A percentile compares a stretch with the other conserved stretches of the same genome.
Conservation (phyloP, 2,329 filamentous ascomycete species). For the Talaromyces funiculosus region DNA sequence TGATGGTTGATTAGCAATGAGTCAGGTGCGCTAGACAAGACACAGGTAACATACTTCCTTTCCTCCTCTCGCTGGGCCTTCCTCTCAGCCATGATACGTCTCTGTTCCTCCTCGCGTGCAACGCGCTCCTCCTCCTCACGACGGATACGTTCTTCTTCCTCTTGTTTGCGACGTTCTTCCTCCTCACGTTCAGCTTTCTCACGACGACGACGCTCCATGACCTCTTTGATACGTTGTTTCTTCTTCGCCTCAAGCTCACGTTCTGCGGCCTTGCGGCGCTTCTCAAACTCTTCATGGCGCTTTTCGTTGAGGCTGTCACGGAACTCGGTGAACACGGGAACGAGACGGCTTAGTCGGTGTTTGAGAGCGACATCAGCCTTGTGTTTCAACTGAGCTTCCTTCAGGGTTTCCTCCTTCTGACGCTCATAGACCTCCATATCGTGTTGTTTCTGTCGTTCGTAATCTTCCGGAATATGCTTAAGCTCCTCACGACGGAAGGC, state of each 20-base stretch:
- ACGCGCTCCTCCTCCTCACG: constrained; percentile 83
- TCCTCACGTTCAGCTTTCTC: constrained; percentile 84
- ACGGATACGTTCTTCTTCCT: constrained; percentile 77
- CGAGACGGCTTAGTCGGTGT: constrained; percentile 79
- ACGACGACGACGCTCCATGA: constrained; percentile 72
- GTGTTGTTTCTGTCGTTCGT: constrained; percentile 70
- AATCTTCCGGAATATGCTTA: constrained; percentile 85
- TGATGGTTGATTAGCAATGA: constrained; percentile 29
- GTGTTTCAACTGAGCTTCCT: constrained; percentile 80
- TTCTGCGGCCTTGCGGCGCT: constrained; percentile 83
- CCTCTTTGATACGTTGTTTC: constrained; percentile 77
- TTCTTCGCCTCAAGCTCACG: constrained; percentile 91
- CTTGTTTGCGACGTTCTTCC: constrained; percentile 67
- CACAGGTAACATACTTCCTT: constrained; percentile 46
- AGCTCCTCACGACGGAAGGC: constrained; percentile 92
- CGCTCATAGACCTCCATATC: constrained; percentile 77
- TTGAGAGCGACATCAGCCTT: constrained; percentile 88
- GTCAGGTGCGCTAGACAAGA: not conserved
- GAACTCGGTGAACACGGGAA: constrained; percentile 80
- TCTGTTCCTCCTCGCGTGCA: constrained; percentile 71
- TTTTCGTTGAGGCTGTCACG: constrained; percentile 75
- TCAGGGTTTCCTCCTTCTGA: constrained; percentile 69
- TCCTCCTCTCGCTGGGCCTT: constrained; percentile 55
- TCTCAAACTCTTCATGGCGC: constrained; percentile 92
- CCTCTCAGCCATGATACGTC: constrained; percentile 67